Base-by-base conservation (phyloP, 192 early-diverging fungal genomes). In the Coemansia sp. region DNA sequence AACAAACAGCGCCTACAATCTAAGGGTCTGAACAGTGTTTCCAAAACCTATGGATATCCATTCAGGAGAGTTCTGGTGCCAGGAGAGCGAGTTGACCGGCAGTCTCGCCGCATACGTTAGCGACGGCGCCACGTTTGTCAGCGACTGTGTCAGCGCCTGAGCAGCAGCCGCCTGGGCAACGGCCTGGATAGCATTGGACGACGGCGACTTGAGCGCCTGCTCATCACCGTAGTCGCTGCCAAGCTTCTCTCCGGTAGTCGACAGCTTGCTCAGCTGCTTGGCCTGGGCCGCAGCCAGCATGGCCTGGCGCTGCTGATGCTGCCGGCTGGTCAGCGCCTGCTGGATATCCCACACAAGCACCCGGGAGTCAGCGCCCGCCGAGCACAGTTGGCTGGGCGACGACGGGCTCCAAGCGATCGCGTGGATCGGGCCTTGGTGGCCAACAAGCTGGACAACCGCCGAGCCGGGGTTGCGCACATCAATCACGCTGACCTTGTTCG, bases 341-440 rank as follows among this genome's bases (percentile, higher is more conserved):
- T 72, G 80, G 15, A 96, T 82, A 60, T 97, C 90, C 97, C 95
- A 97, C 14, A 97, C 87, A 23, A 97, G 72, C 6, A 95, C 91
- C 43, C 92, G 88, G 18, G 77, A 67, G 67, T 97, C 97, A 23
- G 94, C 93, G 24, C 85, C 94, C 10, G 86, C 90, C n/a, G 85
- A 91, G 58, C 87, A 90, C 23, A 99, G 72, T 60, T 93, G 86
- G 11, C 78, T 79, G 27, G 80, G 62, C 26, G 86, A 82, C 47
- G 87, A 75, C 3, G 97, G 94, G 35, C 88, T 84, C 97, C 97
- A 99, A 11, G 80, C 78, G 19, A 97, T 75, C 15, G 88, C 85
- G 46, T 94, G 91, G 24, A 99, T 84, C 11, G 80, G 68, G 1
- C 77, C 83, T 10, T 72, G 78, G 61, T 97, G 97, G 14, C 86